Conservation (phyloP, 1,284 basidiomycete species). For the Sphaerobolus stellatus region DNA sequence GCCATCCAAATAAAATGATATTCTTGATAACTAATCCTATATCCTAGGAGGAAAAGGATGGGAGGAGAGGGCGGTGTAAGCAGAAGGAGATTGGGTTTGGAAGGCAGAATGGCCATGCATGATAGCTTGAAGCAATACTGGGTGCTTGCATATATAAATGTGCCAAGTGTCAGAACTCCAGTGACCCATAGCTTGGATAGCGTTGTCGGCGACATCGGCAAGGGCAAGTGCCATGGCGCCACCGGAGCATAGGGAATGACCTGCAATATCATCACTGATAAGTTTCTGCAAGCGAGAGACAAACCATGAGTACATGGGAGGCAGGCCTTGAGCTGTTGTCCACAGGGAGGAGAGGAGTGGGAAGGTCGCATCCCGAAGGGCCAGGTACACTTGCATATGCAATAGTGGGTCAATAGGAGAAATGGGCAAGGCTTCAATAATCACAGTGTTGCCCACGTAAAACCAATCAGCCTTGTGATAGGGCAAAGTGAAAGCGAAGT, state of each 20-base stretch:
- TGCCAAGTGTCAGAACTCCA: too few relatives aligned
- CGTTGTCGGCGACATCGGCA: too few relatives aligned
- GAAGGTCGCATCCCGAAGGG: conserved; percentile 21
- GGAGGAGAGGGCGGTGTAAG: too few relatives aligned
- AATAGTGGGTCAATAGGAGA: conserved; percentile 13
- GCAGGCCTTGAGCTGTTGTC: conserved; percentile 16
- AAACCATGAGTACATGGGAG: conserved; percentile 24
- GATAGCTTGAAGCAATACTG: not conserved
- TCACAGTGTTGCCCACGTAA: conserved; percentile 25
- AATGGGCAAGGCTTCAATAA: conserved; percentile 15
- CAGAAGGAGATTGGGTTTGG: not conserved
- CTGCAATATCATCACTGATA: too few relatives aligned
- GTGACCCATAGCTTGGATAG: too few relatives aligned
- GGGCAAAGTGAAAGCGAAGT: conserved; percentile 26
- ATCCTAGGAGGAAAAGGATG: not conserved
- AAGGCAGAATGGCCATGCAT: not conserved
- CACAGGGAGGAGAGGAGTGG: conserved; percentile 24
- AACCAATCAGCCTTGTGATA: conserved; percentile 32
- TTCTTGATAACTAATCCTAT: not conserved
- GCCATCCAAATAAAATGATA: too few relatives aligned
- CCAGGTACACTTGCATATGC: conserved; percentile 21
- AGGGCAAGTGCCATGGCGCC: too few relatives aligned
- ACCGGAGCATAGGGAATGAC: too few relatives aligned
- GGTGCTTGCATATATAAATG: not conserved
- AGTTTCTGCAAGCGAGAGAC: conserved; percentile 9